Conservation (phyloP, 768 basidiomycete species). For the Agaricus subrufescens region DNA sequence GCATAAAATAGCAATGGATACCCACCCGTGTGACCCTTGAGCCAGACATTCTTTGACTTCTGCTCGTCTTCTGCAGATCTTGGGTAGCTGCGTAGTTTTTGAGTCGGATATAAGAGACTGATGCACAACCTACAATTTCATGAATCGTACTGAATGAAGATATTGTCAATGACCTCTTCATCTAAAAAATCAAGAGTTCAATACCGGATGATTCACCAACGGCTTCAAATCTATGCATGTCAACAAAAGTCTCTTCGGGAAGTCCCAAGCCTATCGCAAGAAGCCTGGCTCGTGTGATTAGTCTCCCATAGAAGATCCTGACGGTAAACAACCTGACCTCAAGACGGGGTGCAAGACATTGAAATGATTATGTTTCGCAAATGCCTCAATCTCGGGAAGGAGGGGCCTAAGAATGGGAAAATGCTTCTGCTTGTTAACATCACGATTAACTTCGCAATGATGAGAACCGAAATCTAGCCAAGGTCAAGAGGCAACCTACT, state of each 20-base stretch:
- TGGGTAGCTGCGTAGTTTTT: constrained; percentile 36
- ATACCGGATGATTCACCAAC: constrained; percentile 39
- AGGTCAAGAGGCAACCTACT: constrained; percentile 28
- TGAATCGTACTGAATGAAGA: constrained; percentile 44
- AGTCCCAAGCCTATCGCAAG: constrained; percentile 49
- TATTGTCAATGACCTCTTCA: neutral
- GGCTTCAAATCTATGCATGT: constrained; percentile 40
- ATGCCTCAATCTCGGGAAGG: constrained; percentile 47
- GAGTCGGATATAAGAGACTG: neutral
- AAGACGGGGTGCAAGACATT: constrained; percentile 46
- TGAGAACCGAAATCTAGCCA: neutral
- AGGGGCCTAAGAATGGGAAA: constrained; percentile 46
- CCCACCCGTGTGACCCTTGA: constrained; percentile 56
- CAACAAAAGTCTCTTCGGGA: constrained; percentile 46
- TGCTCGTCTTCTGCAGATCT: constrained; percentile 43
- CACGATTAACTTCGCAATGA: constrained; percentile 37
- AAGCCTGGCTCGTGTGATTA: constrained; percentile 24
- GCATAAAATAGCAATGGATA: too few species aligned
- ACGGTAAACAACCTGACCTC: constrained; percentile 20
- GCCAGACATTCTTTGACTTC: constrained; percentile 52
- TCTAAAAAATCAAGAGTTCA: neutral
- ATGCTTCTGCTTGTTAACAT: constrained; percentile 41
- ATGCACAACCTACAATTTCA: constrained; percentile 57
- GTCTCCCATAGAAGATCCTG: neutral
- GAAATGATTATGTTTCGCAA: constrained; percentile 46